These are phyloP conservation scores for Rusavskia elegans DNA, from an alignment of 495 filamentous ascomycete species.

Conservation along the genomic window DNA sequence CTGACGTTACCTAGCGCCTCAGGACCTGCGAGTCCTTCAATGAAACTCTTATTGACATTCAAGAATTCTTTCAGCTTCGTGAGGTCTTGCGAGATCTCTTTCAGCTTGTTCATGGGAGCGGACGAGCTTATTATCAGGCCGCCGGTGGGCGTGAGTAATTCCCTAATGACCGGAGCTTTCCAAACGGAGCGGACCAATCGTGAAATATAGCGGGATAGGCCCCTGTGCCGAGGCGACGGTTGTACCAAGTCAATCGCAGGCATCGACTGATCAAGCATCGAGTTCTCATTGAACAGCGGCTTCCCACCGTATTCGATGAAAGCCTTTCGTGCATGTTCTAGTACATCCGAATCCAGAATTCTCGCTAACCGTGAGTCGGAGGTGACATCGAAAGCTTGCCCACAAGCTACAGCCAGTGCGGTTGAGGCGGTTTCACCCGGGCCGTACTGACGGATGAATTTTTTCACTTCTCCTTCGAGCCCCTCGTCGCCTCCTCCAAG, in stretches of 20 bases:
- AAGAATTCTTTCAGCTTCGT: constrained; percentile 67
- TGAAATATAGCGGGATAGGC: constrained; percentile 71
- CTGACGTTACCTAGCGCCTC: constrained; percentile 54
- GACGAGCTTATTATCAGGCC: constrained; percentile 31
- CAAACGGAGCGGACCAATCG: constrained; percentile 75
- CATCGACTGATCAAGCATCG: constrained; percentile 41
- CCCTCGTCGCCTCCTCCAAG: constrained; percentile 62
- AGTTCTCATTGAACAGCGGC: constrained; percentile 59
- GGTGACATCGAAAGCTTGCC: constrained; percentile 66
- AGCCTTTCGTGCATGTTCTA: constrained; percentile 66
- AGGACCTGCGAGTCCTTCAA: constrained; percentile 79
- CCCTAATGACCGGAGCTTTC: constrained; percentile 48
- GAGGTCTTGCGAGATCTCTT: constrained; percentile 62
- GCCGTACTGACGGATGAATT: constrained; percentile 71
- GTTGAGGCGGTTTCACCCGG: constrained; percentile 74
- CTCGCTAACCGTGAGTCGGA: constrained; percentile 50
- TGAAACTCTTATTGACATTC: constrained; percentile 67
- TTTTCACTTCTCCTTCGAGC: constrained; percentile 60
- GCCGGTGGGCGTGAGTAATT: constrained; percentile 39
- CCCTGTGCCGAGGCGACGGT: constrained; percentile 78
- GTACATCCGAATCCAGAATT: constrained; percentile 64
- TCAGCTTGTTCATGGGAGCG: constrained; percentile 47
- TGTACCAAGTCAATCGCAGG: constrained; percentile 60
- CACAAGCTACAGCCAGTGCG: constrained; percentile 90
- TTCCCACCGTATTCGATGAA: constrained; percentile 86